A percentile compares a stretch with the other conserved stretches of the same genome.
Conservation (phyloP, 495 filamentous ascomycete species). For the Trichoderma asperelloides region DNA sequence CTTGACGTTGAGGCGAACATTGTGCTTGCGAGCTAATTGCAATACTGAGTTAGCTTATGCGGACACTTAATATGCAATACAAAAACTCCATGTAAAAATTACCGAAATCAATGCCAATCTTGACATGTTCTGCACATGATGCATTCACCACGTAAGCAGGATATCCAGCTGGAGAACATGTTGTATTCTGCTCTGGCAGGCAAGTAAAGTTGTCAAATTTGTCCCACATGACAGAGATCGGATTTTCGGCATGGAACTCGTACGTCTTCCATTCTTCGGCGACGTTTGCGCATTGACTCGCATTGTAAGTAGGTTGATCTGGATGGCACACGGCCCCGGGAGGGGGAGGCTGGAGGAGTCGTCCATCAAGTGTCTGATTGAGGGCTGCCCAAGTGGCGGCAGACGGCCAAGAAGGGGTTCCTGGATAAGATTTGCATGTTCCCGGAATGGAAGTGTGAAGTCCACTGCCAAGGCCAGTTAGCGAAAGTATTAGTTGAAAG, state of each 20-base stretch:
- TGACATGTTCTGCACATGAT: slow-evolving; percentile 30
- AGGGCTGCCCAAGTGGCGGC: slow-evolving; percentile 20
- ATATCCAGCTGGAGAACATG: slow-evolving; percentile 35
- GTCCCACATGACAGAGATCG: slow-evolving; percentile 32
- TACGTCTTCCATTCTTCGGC: slow-evolving; percentile 24
- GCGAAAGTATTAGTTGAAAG: not conserved
- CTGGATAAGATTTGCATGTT: slow-evolving; percentile 28
- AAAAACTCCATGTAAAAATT: not conserved
- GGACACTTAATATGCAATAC: not conserved
- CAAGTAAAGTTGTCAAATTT: slow-evolving; percentile 37
- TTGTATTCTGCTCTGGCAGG: slow-evolving; percentile 27
- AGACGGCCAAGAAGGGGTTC: slow-evolving; percentile 26
- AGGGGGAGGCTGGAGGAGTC: slow-evolving; percentile 42
- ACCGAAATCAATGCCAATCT: slow-evolving; percentile 35
- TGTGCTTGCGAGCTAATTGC: slow-evolving; percentile 33
- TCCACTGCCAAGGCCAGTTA: not conserved
- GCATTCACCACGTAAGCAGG: slow-evolving; percentile 41
- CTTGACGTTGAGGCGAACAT: slow-evolving; percentile 53
- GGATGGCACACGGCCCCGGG: slow-evolving; percentile 49
- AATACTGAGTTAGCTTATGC: not conserved
- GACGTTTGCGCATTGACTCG: slow-evolving; percentile 25
- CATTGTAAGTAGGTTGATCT: slow-evolving; percentile 24
- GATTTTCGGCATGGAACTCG: slow-evolving; percentile 28
- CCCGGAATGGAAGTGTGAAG: not conserved
- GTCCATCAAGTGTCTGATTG: slow-evolving; percentile 34